Percentiles rank a stretch among this genome's conserved stretches.
phyloP scores from a whole-genome alignment of 73 alveolate genomes.

The Tetrahymena thermophila region DNA sequence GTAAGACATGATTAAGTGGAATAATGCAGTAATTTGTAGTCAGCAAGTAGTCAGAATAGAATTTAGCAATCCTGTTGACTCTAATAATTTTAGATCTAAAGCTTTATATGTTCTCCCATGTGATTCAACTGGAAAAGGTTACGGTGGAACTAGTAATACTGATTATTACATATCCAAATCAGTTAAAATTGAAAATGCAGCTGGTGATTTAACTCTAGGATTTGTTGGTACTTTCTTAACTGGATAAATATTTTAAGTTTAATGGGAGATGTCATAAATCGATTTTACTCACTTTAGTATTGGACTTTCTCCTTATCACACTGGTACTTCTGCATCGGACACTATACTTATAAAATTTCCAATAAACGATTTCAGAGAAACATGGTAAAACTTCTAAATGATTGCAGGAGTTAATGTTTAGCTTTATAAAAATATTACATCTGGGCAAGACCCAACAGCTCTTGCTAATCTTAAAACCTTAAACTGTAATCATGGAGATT shows the following conservation, averaged over 20 bases:
- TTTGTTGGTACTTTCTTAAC: slow-evolving; percentile 16
- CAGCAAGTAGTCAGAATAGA: slow-evolving; percentile 17
- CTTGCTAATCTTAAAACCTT: background rate
- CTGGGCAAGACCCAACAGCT: slow-evolving; percentile 5
- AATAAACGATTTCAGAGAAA: slow-evolving; percentile 17
- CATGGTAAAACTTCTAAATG: slow-evolving; percentile 12
- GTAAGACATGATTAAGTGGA: slow-evolving; percentile 13
- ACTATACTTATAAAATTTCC: slow-evolving; percentile 16
- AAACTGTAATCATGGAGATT: slow-evolving; percentile 34
- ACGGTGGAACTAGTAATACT: background rate
- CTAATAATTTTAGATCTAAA: background rate
- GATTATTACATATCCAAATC: slow-evolving; percentile 4
- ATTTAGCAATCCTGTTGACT: slow-evolving; percentile 4
- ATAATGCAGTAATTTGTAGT: slow-evolving; percentile 16
- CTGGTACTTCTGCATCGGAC: background rate
- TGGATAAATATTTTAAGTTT: slow-evolving; percentile 16
- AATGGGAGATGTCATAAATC: slow-evolving; percentile 16
- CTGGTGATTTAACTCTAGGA: background rate
- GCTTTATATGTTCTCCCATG: background rate
- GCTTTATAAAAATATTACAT: background rate
- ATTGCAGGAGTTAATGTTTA: slow-evolving; percentile 1
- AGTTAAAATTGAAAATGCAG: slow-evolving; percentile 2
- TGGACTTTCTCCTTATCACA: slow-evolving; percentile 25
- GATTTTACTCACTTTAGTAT: slow-evolving; percentile 12
- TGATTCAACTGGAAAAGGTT: background rate